Evolutionary conservation across 345 rosid species (phyloP), one percentile per base, ranked within the genome.

Genomic region (Lumnitzera racemosa): DNA sequence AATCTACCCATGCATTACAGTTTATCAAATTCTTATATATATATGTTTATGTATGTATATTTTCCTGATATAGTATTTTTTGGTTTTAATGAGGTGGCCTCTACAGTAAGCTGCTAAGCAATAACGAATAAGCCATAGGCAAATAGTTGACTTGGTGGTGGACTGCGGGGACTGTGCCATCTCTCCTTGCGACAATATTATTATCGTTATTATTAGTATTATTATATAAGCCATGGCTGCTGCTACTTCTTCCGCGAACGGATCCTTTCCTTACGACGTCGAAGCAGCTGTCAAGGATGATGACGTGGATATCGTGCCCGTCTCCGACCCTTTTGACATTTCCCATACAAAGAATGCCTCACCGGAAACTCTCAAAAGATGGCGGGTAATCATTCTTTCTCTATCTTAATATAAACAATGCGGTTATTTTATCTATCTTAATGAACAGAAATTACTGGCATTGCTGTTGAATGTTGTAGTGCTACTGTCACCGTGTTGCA

Each of bases 271-370:
- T 2, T 49, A 24, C n/a, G 64, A 60, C 47, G 49, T 67, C 31
- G 70, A 54, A 55, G 67, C 17, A 24, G 72, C 31, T 0, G 57
- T 61, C 23, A 65, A 55, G 36, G 60, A 64, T 27, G 62, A 48
- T 24, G 59, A 58, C 7, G 66, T 71, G 20, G 74, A 65, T 3
- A 77, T 72, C 20, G 51, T 24, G 9, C 20, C 43, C 16, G 11
- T 16, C 31, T 69, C 79, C 1, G 82, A 81, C 76, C 96, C 95
- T 36, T 91, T 89, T 27, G 81, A 89, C 53, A 73, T 91, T 54
- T 63, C 83, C 47, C 74, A 86, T 48, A 83, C 96, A 65, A 86
- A 91, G 73, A 83, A 83, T 68, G 91, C 76, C 51, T 57, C 98
- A 15, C 61, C 51, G 46, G 82, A 81, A 67, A 78, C 80, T 46